Conservation (phyloP, 2,329 filamentous ascomycete species). For the Diplodia sapinea region DNA sequence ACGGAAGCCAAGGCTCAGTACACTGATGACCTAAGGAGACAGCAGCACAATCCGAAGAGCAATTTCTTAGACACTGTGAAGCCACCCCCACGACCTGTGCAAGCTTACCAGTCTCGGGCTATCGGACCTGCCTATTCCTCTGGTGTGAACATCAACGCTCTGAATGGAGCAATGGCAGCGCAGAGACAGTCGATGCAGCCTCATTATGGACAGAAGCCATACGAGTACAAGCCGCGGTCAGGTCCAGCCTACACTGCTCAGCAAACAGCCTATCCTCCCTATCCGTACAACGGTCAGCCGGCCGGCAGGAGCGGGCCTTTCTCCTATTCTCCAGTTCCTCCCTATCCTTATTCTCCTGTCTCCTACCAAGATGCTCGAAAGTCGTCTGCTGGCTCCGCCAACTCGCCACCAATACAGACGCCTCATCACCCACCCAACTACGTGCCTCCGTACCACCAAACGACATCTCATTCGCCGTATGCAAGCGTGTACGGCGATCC, state of each 20-base stretch:
- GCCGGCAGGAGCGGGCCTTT: conserved; percentile 5
- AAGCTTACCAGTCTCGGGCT: conserved; percentile 6
- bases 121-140: conserved; percentile 12
- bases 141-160: conserved; percentile 28
- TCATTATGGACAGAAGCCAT: conserved; percentile 16
- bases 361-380: conserved; percentile 1
- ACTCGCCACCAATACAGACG: conserved; percentile 3
- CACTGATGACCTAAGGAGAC: conserved; percentile 73
- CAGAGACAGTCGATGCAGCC: conserved; percentile 29
- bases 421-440: background rate
- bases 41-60: conserved; percentile 69
- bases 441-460: conserved; percentile 22
- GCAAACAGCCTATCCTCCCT: background rate
- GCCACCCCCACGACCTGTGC: conserved; percentile 42
- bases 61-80: conserved; percentile 74
- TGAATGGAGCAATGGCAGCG: conserved; percentile 31
- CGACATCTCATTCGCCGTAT: conserved; percentile 20
- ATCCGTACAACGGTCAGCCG: conserved; percentile 11
- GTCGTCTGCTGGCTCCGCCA: conserved; percentile 12
- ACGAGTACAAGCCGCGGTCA: conserved; percentile 30
- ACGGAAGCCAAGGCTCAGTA: conserved; percentile 92
- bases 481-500: background rate
- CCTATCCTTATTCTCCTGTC: conserved; percentile 13
- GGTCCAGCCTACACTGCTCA: background rate
- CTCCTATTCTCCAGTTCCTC: conserved; percentile 13